Evolutionary conservation across 805 yeast species (phyloP).

Genomic region (Spathaspora boniae): DNA sequence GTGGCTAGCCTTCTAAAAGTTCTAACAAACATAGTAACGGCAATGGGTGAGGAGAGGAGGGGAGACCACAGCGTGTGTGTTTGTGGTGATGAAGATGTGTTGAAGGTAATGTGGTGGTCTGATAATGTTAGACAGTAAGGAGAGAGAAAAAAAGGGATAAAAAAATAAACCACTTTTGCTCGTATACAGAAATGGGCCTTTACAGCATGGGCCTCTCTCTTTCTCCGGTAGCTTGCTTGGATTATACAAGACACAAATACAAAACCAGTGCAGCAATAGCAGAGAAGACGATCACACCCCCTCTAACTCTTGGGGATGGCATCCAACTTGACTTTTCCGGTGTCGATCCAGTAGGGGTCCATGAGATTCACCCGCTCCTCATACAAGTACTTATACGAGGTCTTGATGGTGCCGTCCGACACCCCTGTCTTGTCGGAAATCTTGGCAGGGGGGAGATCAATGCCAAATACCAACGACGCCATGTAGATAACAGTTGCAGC

Average conservation of each 20-base stretch:
- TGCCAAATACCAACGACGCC: constrained; percentile 85
- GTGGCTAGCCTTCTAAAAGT: no score
- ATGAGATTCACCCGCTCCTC: constrained; percentile 64
- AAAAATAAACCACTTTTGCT: no score
- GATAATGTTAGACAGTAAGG: no score
- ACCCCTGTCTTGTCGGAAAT: constrained; percentile 94
- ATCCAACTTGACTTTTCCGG: constrained; percentile 60
- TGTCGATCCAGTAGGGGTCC: constrained; percentile 72
- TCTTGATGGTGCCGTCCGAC: constrained; percentile 94
- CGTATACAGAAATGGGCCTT: neutral
- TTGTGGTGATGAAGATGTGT: no score
- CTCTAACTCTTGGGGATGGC: constrained; percentile 26
- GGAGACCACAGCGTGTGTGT: no score
- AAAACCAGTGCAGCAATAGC: no score
- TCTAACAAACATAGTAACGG: no score
- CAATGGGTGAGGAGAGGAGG: no score
- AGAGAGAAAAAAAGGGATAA: no score
- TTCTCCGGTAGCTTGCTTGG: neutral
- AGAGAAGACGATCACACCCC: neutral
- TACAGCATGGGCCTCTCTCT: no score
- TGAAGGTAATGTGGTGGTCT: no score
- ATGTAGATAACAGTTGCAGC: constrained; percentile 97
- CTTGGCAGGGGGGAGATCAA: constrained; percentile 68
- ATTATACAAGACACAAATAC: no score
- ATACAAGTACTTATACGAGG: constrained; percentile 78